These are phyloP conservation scores for Carnegiea gigantea DNA, from an alignment of 179 eudicot species.

Conservation along the genomic window DNA sequence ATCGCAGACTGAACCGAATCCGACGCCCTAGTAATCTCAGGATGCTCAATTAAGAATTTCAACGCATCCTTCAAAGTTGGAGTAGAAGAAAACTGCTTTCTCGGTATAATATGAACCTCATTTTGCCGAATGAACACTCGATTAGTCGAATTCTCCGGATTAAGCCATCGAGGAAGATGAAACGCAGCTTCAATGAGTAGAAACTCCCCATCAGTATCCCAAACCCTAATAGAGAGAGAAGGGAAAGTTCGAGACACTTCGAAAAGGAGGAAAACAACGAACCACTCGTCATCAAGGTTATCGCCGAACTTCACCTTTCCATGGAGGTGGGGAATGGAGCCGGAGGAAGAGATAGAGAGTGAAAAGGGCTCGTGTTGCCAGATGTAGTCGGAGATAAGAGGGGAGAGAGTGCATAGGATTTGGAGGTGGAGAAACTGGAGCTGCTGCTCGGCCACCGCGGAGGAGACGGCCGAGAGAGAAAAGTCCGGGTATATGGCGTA, in stretches of 20 bases:
- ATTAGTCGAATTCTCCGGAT: constrained; percentile 51
- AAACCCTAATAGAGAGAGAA: constrained; percentile 50
- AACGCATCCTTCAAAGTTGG: constrained; percentile 50
- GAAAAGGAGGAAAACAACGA: constrained; percentile 68
- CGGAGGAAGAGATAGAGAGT: constrained; percentile 38
- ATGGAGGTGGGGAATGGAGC: constrained; percentile 55
- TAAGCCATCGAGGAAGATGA: constrained; percentile 78
- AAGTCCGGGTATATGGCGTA: constrained; percentile 7
- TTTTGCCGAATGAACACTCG: constrained; percentile 62
- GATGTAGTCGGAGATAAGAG: constrained; percentile 56
- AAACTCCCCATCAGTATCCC: constrained; percentile 85
- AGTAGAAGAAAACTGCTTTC: constrained; percentile 23
- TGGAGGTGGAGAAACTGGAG: constrained; percentile 54
- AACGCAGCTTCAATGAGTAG: constrained; percentile 84
- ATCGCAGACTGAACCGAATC: constrained; percentile 48
- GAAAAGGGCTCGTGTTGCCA: constrained; percentile 86
- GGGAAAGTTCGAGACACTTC: constrained; percentile 47
- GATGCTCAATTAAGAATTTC: constrained; percentile 28
- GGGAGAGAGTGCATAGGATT: constrained; percentile 50
- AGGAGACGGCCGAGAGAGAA: constrained; percentile 8
- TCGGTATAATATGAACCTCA: constrained; percentile 46
- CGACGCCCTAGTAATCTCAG: constrained; percentile 35
- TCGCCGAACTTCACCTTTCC: constrained; percentile 76
- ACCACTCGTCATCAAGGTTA: constrained; percentile 95
- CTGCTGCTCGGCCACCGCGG: neutral